phyloP scores from a whole-genome alignment of 768 basidiomycete genomes.

The Termitomyces sp. region DNA sequence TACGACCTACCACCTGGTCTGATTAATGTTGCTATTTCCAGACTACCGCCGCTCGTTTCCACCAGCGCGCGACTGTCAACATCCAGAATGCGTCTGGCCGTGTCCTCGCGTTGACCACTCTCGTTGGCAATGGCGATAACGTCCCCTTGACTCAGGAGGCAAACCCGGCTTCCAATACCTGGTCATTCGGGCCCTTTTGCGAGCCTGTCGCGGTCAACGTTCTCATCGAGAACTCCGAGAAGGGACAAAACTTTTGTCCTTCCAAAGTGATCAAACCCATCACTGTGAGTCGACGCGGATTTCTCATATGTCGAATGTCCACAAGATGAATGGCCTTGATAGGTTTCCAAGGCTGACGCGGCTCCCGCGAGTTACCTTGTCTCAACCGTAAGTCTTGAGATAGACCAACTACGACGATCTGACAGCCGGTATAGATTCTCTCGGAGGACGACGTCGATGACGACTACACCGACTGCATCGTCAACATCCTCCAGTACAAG shows the following conservation, averaged over 20 bases:
- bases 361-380: background rate
- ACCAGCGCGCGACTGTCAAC: conserved; percentile 7
- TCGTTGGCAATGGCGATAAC: conserved; percentile 3
- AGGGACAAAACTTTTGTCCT: background rate
- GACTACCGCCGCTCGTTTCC: background rate
- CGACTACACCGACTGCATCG: conserved; percentile 9
- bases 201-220: background rate
- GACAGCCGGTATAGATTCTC: background rate
- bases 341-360: conserved; percentile 1
- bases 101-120: background rate
- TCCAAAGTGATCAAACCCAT: conserved; percentile 2
- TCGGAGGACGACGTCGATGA: conserved; percentile 7
- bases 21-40: background rate
- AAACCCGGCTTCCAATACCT: background rate
- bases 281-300: background rate
- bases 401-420: background rate
- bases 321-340: background rate
- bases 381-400: conserved; percentile 5
- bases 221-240: background rate
- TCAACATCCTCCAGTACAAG: conserved; percentile 9
- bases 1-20: background rate
- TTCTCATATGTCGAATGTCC: background rate
- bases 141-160: conserved; percentile 1
- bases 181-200: conserved; percentile 8
- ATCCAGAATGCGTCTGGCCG: background rate